These are phyloP conservation scores for Hypoxylon sp. DNA, from an alignment of 2,329 filamentous ascomycete genomes.

Conservation along the genomic window DNA sequence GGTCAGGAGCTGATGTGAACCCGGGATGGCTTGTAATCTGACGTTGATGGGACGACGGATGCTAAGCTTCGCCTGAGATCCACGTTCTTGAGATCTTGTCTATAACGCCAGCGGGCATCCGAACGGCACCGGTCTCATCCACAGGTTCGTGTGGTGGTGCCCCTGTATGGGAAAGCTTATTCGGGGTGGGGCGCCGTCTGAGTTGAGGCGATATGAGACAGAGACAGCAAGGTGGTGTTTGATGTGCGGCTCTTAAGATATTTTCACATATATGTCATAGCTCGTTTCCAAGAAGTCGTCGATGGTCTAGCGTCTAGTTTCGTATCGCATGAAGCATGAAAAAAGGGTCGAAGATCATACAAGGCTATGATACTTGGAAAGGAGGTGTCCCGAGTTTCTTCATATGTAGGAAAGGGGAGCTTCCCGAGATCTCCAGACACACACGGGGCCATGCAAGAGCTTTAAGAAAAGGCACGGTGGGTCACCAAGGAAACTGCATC, in stretches of 20 bases:
- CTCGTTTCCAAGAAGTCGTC: constrained; percentile 37
- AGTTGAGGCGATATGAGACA: constrained; percentile 40
- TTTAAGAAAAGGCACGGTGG: constrained; percentile 58
- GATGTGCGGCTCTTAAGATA: constrained; percentile 36
- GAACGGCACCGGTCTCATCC: constrained; percentile 58
- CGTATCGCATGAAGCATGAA: constrained; percentile 45
- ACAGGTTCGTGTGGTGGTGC: constrained; percentile 24
- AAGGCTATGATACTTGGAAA: constrained; percentile 49
- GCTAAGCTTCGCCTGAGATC: constrained; percentile 59
- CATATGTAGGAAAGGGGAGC: constrained; percentile 52
- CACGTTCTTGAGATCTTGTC: constrained; percentile 64
- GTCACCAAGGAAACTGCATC: constrained; percentile 47
- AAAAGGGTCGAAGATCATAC: constrained; percentile 54
- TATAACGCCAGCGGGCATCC: constrained; percentile 66
- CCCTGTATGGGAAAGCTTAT: constrained; percentile 35
- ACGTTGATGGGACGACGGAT: constrained; percentile 55
- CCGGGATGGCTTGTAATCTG: constrained; percentile 53
- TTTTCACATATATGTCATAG: constrained; percentile 33
- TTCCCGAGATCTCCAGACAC: constrained; percentile 49
- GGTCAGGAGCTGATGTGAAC: constrained; percentile 54
- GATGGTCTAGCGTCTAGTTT: neutral
- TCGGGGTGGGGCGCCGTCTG: constrained; percentile 22
- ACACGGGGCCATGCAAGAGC: constrained; percentile 53
- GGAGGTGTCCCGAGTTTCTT: constrained; percentile 50
- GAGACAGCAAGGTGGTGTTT: constrained; percentile 40